Base-by-base conservation (phyloP, 2,329 filamentous ascomycete genomes). In the Setomelanomma holmii region DNA sequence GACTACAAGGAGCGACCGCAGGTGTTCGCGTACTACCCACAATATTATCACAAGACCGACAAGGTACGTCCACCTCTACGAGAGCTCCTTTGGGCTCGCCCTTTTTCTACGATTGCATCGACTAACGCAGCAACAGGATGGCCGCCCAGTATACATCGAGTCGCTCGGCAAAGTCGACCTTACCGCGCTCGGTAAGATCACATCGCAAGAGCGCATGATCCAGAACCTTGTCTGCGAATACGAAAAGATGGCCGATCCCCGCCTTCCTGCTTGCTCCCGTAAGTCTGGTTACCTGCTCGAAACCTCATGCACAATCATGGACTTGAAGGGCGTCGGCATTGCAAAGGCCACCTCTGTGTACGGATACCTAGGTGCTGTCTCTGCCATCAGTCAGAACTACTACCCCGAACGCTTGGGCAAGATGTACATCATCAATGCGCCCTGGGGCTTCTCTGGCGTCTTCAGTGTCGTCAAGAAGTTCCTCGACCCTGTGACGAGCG, bases 31-130 rank as follows among this genome's bases (percentile, higher is more conserved):
- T 96, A 90, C 83, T 99, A 99, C 80, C 91, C 91, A 41, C 95
- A 99, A 80, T 99, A 95, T 82, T 99, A 99, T 82, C 95, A 99
- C 85, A 97, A 97, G 82, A 93, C 87, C 11, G 91, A 95, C 79
- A 92, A 91, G 76, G 83, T 84, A 73, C 17, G 71, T 58, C 35
- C 16, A 44, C 5, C 14, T 35, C 27, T 10, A 14, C 27, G 27
- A 10, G 10, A 30, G 27, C 27, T 3, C 14, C 27, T 14, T 14
- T 10, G 19, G 19, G 7, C 30, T 20, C 45, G 14, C 10, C 11
- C 14, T 7, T 36, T 24, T 7, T 33, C 22, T 19, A 19, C 38
- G n/a, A n/a, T n/a, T 40, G 38, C 38, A 36, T 8, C 34, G 34
- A 14, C 43, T 41, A 63, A 53, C 39, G 10, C 19, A 42, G 21